phyloP scores from a whole-genome alignment of 2,329 filamentous ascomycete genomes.

The Apiospora saccharicola region DNA sequence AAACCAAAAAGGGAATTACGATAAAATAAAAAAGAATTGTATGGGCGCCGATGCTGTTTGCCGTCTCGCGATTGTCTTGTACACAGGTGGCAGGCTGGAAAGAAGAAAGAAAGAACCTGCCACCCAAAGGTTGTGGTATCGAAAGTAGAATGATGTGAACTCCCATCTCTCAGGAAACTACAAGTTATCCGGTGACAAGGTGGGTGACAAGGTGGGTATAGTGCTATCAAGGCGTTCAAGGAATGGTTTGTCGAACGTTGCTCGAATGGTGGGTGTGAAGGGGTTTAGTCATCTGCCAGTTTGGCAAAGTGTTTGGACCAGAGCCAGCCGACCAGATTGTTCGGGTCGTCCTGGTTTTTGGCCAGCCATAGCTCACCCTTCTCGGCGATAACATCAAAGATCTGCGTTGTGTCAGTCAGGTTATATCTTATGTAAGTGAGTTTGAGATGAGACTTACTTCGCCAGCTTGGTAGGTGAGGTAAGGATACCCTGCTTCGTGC shows the following conservation, averaged over 20 bases:
- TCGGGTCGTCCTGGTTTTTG: conserved; percentile 91
- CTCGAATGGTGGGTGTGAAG: neutral
- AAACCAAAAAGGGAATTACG: conserved; percentile 20
- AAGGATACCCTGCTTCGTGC: conserved; percentile 92
- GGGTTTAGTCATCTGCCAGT: conserved; percentile 56
- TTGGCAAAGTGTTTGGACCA: conserved; percentile 98
- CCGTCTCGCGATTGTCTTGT: conserved; percentile 34
- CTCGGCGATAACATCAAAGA: conserved; percentile 92
- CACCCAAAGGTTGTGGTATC: conserved; percentile 21
- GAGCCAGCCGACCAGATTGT: conserved; percentile 88
- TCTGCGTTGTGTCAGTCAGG: conserved; percentile 51
- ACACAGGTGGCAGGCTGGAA: conserved; percentile 29
- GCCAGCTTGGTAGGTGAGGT: conserved; percentile 92
- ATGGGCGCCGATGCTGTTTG: conserved; percentile 25
- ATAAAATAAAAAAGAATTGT: conserved; percentile 26
- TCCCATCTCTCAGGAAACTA: conserved; percentile 23
- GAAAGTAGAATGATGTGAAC: conserved; percentile 15
- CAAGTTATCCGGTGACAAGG: conserved; percentile 22
- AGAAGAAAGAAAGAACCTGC: conserved; percentile 11
- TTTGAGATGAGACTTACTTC: conserved; percentile 64
- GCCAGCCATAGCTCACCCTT: conserved; percentile 98
- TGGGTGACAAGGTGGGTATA: conserved; percentile 18
- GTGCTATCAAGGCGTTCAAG: conserved; percentile 26
- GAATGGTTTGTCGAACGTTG: conserved; percentile 34
- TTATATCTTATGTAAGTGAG: neutral